A percentile compares a stretch with the other conserved stretches of the same genome.
phyloP scores from a whole-genome alignment of 2,329 filamentous ascomycete species.

The Apiospora hydei region DNA sequence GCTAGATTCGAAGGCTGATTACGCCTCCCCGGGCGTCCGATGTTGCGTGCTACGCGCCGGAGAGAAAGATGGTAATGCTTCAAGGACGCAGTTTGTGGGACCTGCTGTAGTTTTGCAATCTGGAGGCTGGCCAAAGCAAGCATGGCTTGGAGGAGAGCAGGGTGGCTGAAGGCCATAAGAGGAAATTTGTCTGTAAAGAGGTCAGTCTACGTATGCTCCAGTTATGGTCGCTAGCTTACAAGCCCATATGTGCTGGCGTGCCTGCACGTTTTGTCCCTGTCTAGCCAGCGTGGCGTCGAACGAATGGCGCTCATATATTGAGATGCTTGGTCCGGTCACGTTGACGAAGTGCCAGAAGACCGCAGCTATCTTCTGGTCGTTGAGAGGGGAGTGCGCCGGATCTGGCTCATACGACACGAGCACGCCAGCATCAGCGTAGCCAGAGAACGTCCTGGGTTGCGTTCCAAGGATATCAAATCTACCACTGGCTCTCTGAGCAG shows the following conservation, averaged over 20 bases:
- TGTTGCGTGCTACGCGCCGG: constrained; percentile 77
- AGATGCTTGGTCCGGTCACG: constrained; percentile 85
- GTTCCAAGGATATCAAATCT: constrained; percentile 52
- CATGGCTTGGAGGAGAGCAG: constrained; percentile 89
- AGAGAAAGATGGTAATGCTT: constrained; percentile 92
- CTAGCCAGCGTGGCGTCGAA: constrained; percentile 71
- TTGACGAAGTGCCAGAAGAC: constrained; percentile 94
- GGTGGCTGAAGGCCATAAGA: constrained; percentile 81
- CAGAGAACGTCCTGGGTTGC: constrained; percentile 57
- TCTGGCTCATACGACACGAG: constrained; percentile 73
- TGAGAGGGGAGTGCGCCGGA: constrained; percentile 73
- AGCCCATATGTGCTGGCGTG: constrained; percentile 71
- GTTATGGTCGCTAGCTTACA: constrained; percentile 32
- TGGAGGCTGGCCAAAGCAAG: constrained; percentile 87
- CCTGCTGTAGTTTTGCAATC: constrained; percentile 80
- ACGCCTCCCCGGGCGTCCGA: constrained; percentile 72
- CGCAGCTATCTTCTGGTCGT: constrained; percentile 78
- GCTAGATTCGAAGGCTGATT: constrained; percentile 84
- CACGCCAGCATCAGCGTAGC: constrained; percentile 55
- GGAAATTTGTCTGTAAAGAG: constrained; percentile 75
- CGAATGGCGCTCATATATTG: constrained; percentile 84
- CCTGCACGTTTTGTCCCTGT: constrained; percentile 63
- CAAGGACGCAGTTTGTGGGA: constrained; percentile 79
- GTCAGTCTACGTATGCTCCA: neutral
- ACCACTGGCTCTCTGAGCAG: constrained; percentile 46